phyloP scores from a whole-genome alignment of 2,329 filamentous ascomycete species.

The Pseudofabraea citricarpa region DNA sequence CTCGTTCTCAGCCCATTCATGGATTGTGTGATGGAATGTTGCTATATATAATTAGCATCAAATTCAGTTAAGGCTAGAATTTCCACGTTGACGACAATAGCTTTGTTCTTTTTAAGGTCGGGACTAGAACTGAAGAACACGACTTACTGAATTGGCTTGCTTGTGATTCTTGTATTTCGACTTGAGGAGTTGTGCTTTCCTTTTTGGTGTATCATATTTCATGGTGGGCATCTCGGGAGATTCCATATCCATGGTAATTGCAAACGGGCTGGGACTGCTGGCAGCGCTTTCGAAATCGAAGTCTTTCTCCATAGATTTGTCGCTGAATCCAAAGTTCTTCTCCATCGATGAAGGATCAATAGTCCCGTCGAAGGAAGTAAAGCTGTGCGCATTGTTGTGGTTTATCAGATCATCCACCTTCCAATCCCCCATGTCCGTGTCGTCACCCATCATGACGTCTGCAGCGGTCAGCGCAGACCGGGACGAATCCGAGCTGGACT shows the following conservation, averaged over 20 bases:
- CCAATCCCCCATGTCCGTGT: slow-evolving; percentile 39
- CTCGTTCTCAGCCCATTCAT: slow-evolving; percentile 43
- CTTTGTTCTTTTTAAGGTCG: too few species aligned
- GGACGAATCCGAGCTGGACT: slow-evolving; percentile 41
- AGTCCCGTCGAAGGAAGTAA: slow-evolving; percentile 31
- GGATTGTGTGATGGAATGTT: slow-evolving; percentile 46
- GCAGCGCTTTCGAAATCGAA: slow-evolving; percentile 57
- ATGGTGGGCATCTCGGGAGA: slow-evolving; percentile 37
- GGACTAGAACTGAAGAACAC: not conserved
- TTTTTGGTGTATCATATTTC: slow-evolving; percentile 29
- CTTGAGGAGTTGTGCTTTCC: slow-evolving; percentile 19
- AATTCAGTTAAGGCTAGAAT: too few species aligned
- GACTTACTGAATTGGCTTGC: slow-evolving; percentile 39
- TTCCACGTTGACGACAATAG: too few species aligned
- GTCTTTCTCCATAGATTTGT: slow-evolving; percentile 41
- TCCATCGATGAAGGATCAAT: slow-evolving; percentile 32
- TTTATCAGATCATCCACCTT: slow-evolving; percentile 30
- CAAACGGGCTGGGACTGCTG: slow-evolving; percentile 46
- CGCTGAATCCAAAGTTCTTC: slow-evolving; percentile 32
- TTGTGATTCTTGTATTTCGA: slow-evolving; percentile 26
- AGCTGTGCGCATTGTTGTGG: slow-evolving; percentile 34
- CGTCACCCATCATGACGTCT: slow-evolving; percentile 40
- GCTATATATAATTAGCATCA: slow-evolving; percentile 35
- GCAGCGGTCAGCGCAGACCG: slow-evolving; percentile 36
- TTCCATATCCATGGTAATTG: slow-evolving; percentile 29